Evolutionary conservation across 2,329 filamentous ascomycete species (phyloP), one percentile per base, ranked within the genome.

Genomic region (Fusarium proliferatum): DNA sequence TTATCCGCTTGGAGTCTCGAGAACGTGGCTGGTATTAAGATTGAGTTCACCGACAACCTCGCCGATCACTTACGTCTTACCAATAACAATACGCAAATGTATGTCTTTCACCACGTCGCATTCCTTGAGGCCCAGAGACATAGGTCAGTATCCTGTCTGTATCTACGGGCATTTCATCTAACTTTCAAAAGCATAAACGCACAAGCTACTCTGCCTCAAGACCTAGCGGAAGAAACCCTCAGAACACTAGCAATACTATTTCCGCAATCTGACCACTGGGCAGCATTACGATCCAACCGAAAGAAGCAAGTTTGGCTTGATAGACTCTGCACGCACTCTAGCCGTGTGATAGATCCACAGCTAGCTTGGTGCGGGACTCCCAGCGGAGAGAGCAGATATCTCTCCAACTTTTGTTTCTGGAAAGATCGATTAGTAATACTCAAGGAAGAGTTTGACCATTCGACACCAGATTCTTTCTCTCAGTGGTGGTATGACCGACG

Each of bases 181-280:
- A 30, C 2, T 6, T 11, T 10, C 0, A 2, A 1, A n/a, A 49
- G 46, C 13, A 16, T 10, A 16, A 30, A n/a, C 9, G 4, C 10
- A 11, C n/a, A 45, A 2, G 3, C 28, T 9, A 4, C 6, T 9
- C 46, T 33, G 0, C 46, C 46, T 0, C 2, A 13, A 19, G 48
- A 21, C 0, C 0, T 51, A 2, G 30, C 48, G 0, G 48, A 51
- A 13, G 48, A 51, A 4, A 51, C 48, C 0, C 21, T 51, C 0
- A 13, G 48, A 23, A 51, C 30, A 0, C 5, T 51, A 0, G 16
- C 48, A 0, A 1, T 34, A 0, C 3, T 51, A 0, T 51, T 51
- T 0, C 48, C 48, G 0, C 48, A 34, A 1, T 51, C 48, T 0
- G 30, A 34, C 0, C 48, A 51, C 30, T 51, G 48, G 48, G 2